Conservation (phyloP, 2,329 filamentous ascomycete species). For the Fulvia fulva region DNA sequence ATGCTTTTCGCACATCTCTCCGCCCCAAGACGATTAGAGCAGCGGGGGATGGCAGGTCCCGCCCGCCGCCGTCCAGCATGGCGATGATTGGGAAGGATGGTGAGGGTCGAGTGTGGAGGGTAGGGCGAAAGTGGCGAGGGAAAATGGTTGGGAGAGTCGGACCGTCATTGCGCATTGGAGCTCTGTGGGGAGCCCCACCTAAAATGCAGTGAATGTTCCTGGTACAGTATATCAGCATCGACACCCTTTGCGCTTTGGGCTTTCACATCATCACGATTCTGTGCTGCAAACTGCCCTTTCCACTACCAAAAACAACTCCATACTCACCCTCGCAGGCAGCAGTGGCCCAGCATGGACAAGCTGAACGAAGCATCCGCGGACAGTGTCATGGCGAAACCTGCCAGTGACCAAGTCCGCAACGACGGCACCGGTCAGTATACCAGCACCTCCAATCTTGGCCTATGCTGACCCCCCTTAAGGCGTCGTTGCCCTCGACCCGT, state of each 20-base stretch:
- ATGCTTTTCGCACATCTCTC: no score
- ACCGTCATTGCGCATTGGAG: background rate
- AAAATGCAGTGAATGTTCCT: no score
- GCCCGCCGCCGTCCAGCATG: background rate
- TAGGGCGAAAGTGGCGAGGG: background rate
- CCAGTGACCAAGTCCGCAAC: conserved; percentile 53
- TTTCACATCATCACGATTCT: no score
- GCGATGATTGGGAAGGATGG: background rate
- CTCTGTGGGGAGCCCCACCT: no score
- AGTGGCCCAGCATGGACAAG: conserved; percentile 32
- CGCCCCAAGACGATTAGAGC: background rate
- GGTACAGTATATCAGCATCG: background rate
- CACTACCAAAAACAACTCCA: background rate
- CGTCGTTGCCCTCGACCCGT: conserved; percentile 82
- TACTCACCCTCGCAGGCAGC: background rate
- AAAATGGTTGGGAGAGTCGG: background rate
- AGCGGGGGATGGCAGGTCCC: background rate
- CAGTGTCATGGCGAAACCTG: conserved; percentile 42
- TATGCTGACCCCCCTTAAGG: conserved; percentile 51
- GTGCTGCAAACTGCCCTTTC: background rate
- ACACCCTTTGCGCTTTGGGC: background rate
- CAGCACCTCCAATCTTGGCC: background rate
- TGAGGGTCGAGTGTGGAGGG: background rate
- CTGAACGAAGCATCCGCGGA: conserved; percentile 46
- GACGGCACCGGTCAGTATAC: conserved; percentile 64